These are phyloP conservation scores for Saccharomycopsis amapae DNA, from an alignment of 805 yeast genomes.

Conservation along the genomic window DNA sequence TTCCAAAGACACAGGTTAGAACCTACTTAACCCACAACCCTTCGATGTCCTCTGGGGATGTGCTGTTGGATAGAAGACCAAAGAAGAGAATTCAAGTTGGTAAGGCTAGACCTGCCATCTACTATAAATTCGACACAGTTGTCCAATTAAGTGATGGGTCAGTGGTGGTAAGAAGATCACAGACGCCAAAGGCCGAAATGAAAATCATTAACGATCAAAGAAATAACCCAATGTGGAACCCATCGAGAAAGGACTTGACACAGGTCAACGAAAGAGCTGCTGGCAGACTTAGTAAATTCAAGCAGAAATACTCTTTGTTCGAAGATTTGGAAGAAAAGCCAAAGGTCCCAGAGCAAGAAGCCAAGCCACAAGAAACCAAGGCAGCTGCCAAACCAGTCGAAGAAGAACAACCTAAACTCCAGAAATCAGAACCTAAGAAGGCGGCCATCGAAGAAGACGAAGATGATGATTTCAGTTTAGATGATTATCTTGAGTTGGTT, in stretches of 20 bases:
- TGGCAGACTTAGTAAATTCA: slow-evolving; percentile 72
- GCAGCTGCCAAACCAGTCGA: slow-evolving; percentile 6
- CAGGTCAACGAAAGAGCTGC: slow-evolving; percentile 76
- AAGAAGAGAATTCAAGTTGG: slow-evolving; percentile 67
- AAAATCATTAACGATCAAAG: slow-evolving; percentile 85
- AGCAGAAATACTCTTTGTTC: slow-evolving; percentile 53
- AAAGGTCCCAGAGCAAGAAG: slow-evolving; percentile 15
- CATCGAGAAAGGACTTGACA: slow-evolving; percentile 68
- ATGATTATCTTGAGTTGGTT: slow-evolving; percentile 53
- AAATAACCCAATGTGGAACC: slow-evolving; percentile 83
- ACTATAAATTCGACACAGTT: slow-evolving; percentile 77
- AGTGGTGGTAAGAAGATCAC: slow-evolving; percentile 74
- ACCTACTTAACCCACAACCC: slow-evolving; percentile 16
- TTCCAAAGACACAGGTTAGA: slow-evolving; percentile 1
- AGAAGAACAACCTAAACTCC: slow-evolving; percentile 23
- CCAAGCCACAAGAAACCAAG: slow-evolving; percentile 11
- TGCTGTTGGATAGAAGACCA: slow-evolving; percentile 39
- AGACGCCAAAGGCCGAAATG: slow-evolving; percentile 80
- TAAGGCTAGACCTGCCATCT: slow-evolving; percentile 88
- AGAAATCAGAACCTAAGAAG: slow-evolving; percentile 29
- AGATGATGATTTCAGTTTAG: slow-evolving; percentile 28
- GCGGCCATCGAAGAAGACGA: slow-evolving; percentile 25
- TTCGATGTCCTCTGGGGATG: slow-evolving; percentile 16
- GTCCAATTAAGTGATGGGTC: slow-evolving; percentile 96
- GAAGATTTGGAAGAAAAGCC: slow-evolving; percentile 30